Conservation (phyloP, 805 yeast species). For the Monosporozyma servazzii region DNA sequence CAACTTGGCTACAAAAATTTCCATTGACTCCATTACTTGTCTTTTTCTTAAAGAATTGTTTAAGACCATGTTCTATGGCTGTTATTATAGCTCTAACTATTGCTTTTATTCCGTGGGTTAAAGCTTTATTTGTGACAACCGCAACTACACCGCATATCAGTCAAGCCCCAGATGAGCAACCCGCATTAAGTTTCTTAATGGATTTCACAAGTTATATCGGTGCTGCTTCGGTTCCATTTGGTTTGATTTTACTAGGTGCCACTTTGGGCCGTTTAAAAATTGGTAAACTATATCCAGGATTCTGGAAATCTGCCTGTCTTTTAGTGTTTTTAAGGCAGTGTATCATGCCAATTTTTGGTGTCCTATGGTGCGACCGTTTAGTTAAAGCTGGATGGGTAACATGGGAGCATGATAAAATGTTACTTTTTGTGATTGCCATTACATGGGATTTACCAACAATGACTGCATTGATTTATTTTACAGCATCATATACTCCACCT, state of each 20-base stretch:
- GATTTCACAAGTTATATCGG: slow-evolving; percentile 76
- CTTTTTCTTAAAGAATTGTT: slow-evolving; percentile 42
- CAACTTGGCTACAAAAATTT: slow-evolving; percentile 21
- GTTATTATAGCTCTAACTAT: slow-evolving; percentile 55
- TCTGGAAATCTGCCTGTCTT: slow-evolving; percentile 52
- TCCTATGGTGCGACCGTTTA: slow-evolving; percentile 53
- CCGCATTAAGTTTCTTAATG: slow-evolving; percentile 80
- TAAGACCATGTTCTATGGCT: slow-evolving; percentile 66
- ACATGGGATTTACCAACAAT: slow-evolving; percentile 83
- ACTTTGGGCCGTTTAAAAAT: slow-evolving; percentile 72
- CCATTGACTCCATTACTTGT: slow-evolving; percentile 23
- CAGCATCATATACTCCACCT: slow-evolving; percentile 79
- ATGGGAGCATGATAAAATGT: slow-evolving; percentile 38
- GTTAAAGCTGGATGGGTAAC: slow-evolving; percentile 59
- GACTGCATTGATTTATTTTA: slow-evolving; percentile 77
- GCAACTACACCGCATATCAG: slow-evolving; percentile 39
- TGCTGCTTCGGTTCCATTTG: slow-evolving; percentile 84
- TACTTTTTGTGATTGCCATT: slow-evolving; percentile 66
- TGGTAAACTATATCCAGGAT: slow-evolving; percentile 53
- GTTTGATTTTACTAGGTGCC: slow-evolving; percentile 76
- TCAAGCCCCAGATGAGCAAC: slow-evolving; percentile 76
- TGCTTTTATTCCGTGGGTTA: slow-evolving; percentile 83
- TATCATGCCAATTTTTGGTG: slow-evolving; percentile 74
- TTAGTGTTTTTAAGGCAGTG: slow-evolving; percentile 53
- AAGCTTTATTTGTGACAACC: slow-evolving; percentile 56